Evolutionary conservation across 495 filamentous ascomycete genomes (phyloP), one percentile per base, ranked within the genome.

Genomic region (Baudoinia panamericana): DNA sequence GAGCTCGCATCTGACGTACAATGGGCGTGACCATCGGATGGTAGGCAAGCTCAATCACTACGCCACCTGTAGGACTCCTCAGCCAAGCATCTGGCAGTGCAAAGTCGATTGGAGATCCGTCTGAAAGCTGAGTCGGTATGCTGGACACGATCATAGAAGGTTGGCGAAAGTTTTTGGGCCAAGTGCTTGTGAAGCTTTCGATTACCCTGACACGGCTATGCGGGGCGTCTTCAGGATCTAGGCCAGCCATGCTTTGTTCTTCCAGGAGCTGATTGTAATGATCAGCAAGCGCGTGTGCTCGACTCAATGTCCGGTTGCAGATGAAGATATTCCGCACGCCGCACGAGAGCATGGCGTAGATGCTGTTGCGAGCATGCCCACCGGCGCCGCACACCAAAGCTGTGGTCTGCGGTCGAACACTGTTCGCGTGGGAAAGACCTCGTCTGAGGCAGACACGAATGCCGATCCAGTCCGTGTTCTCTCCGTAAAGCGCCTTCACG

Each of bases 401-500:
- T 0, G 76, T 79, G 1, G 78, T 82, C 41, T 64, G 70, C 0
- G 73, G 72, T 41, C 76, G 77, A 4, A 86, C 78, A 3, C 76
- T 78, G 53, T 90, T 87, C 10, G 79, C 70, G 9, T 82, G 83
- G 10, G 82, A 85, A 36, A 87, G 74, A 39, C 82, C 81, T 20
- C 81, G 72, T 3, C 71, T 72, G 19, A 86, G 68, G 47, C 80
- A 84, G 4, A 65, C 66, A 52, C 72, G 63, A 19, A 87, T 81
- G 11, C 81, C 75, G 19, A 79, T 78, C 78, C 82, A 90, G 59
- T 87, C 82, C 0, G 81, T 90, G 54, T 90, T 90, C 39, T 87
- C 81, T 5, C 83, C 83, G 46, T 83, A 86, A 48, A 84, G 78
- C 4, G 71, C 77, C 34, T 68, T 54, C 4, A 82, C 69, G 1